Conservation (phyloP, 345 rosid genomes). For the Arabis alpina region DNA sequence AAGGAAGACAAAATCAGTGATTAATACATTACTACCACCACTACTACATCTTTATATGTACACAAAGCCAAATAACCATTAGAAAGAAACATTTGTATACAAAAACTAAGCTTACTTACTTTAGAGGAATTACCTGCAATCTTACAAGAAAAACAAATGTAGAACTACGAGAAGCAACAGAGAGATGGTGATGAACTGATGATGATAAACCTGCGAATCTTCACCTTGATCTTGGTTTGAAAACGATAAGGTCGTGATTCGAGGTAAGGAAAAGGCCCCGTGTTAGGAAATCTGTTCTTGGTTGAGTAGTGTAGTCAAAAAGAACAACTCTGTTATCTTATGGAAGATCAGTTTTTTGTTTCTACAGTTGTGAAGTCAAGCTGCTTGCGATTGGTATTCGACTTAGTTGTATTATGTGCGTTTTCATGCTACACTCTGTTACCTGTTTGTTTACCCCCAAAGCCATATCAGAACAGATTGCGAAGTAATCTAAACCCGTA, state of each 20-base stretch:
- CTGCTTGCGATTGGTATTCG: conserved; percentile 57
- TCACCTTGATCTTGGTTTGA: conserved; percentile 45
- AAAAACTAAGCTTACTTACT: conserved; percentile 45
- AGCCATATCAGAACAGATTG: conserved; percentile 6
- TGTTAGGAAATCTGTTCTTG: conserved; percentile 49
- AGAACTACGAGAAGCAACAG: conserved; percentile 16
- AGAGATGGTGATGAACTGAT: background rate
- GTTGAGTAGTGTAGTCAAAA: conserved; percentile 72
- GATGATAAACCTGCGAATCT: conserved; percentile 29
- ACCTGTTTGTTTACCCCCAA: conserved; percentile 54
- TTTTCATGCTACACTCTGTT: conserved; percentile 91
- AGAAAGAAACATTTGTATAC: conserved; percentile 33
- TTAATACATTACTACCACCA: conserved; percentile 10
- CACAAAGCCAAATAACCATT: conserved; percentile 44
- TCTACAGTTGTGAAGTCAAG: conserved; percentile 78
- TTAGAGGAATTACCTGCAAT: conserved; percentile 31
- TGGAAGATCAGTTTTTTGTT: conserved; percentile 68
- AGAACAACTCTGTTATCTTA: conserved; percentile 35
- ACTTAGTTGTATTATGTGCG: conserved; percentile 80
- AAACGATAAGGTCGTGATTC: conserved; percentile 48
- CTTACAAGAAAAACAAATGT: conserved; percentile 21
- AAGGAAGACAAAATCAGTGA: conserved; percentile 25
- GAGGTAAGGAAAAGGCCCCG: conserved; percentile 27
- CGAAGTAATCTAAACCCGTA: background rate
- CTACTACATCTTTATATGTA: conserved; percentile 40